A percentile compares a stretch with the other conserved stretches of the same genome.
phyloP scores from a whole-genome alignment of 1,139 yeast genomes.

The Candida tropicalis region DNA sequence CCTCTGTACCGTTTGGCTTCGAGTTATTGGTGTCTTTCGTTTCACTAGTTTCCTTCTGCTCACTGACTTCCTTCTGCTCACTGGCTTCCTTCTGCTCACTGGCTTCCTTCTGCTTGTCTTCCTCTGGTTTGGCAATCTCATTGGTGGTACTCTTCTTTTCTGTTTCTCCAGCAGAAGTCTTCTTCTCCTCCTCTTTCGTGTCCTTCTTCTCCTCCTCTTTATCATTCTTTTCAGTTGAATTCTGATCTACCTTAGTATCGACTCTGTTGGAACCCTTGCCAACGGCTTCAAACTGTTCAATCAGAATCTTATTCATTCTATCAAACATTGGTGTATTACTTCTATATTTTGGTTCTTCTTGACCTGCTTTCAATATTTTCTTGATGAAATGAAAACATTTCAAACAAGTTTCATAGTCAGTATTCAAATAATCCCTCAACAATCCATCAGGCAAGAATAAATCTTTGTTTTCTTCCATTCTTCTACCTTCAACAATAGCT shows the following conservation, averaged over 20 bases:
- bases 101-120: too few relatives aligned
- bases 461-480: slow-evolving; percentile 20
- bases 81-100: too few relatives aligned
- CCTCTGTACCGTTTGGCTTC: neutral
- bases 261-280: neutral
- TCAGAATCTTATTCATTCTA: slow-evolving; percentile 20
- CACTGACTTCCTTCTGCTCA: too few relatives aligned
- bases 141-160: too few relatives aligned
- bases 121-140: too few relatives aligned
- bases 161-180: too few relatives aligned
- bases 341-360: slow-evolving; percentile 29
- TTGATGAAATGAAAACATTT: slow-evolving; percentile 38
- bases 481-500: slow-evolving; percentile 32
- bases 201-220: neutral
- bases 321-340: slow-evolving; percentile 36
- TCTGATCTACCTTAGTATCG: neutral
- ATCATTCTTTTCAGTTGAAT: neutral
- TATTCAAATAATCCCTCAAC: slow-evolving; percentile 22
- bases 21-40: neutral
- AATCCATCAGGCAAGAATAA: slow-evolving; percentile 29
- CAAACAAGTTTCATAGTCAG: slow-evolving; percentile 25
- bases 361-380: slow-evolving; percentile 29
- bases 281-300: slow-evolving; percentile 8
- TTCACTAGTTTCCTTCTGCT: neutral
- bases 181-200: neutral